A percentile compares a stretch with the other conserved stretches of the same genome.
These are phyloP conservation scores for Rhododendron henanense DNA, from an alignment of 148 eudicot species.

Conservation along the genomic window DNA sequence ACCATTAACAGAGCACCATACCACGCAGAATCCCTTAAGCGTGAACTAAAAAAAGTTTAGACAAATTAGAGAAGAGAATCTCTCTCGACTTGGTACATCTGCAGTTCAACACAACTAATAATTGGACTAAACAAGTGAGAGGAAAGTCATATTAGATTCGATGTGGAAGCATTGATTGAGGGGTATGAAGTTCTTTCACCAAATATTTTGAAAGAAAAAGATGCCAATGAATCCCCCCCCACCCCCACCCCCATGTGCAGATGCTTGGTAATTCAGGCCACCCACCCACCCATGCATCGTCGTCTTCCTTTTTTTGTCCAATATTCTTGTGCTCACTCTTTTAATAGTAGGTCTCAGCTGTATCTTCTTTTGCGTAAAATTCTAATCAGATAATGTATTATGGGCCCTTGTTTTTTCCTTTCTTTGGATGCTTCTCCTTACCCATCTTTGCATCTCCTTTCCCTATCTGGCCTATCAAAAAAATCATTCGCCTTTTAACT, in stretches of 20 bases:
- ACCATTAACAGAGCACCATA: neutral
- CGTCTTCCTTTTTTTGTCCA: neutral
- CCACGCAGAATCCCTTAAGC: neutral
- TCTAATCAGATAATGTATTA: neutral
- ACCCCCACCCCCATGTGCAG: conserved; percentile 1
- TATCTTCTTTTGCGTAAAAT: conserved; percentile 6
- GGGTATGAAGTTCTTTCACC: conserved; percentile 10
- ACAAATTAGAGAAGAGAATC: neutral
- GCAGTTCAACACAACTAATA: neutral
- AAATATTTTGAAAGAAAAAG: conserved; percentile 5
- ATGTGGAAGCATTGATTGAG: conserved; percentile 7
- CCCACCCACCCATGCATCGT: neutral
- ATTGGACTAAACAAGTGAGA: neutral
- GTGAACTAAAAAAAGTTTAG: neutral
- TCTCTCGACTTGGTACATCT: neutral
- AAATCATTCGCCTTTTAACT: neutral
- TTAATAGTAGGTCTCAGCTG: neutral
- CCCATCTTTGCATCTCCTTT: conserved; percentile 21
- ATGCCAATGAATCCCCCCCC: neutral
- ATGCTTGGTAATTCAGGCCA: neutral
- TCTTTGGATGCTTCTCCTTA: conserved; percentile 10
- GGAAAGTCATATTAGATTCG: neutral
- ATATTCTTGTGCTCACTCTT: neutral
- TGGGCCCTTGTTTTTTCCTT: neutral
- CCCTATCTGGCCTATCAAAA: neutral